Evolutionary conservation across 148 eudicot genomes (phyloP).

Genomic region (Vaccinium macrocarpon): DNA sequence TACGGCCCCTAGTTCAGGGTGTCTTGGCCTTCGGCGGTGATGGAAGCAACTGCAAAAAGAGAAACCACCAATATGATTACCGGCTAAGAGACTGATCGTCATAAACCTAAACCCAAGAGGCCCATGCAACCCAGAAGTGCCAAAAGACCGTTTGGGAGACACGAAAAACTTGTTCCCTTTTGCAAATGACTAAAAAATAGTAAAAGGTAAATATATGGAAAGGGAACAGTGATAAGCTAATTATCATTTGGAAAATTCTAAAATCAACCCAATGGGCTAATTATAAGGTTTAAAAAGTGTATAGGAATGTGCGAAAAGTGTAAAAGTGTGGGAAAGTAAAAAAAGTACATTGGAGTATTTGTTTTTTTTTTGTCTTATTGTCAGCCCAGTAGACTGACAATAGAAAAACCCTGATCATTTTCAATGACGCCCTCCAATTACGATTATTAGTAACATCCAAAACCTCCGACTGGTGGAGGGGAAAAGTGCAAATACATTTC

Average conservation of each 20-base stretch:
- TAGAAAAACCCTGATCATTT: no score
- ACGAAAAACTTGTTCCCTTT: background rate
- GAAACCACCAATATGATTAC: background rate
- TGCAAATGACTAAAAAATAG: background rate
- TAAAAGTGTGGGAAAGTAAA: no score
- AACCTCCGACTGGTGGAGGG: background rate
- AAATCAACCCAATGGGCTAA: no score
- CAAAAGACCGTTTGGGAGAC: background rate
- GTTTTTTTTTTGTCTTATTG: no score
- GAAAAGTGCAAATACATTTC: background rate
- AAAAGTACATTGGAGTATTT: no score
- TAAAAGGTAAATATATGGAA: background rate
- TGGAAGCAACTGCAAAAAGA: slow-evolving; percentile 70
- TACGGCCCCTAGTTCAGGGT: slow-evolving; percentile 31
- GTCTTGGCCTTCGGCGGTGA: slow-evolving; percentile 67
- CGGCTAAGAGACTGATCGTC: background rate
- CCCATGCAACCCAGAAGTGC: background rate
- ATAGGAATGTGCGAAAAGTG: no score
- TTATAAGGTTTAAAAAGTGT: no score
- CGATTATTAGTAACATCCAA: background rate
- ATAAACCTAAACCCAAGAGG: background rate
- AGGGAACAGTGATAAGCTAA: background rate
- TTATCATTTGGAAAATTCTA: no score
- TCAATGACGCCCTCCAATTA: background rate
- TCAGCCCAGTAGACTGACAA: no score